Conservation (phyloP, 768 basidiomycete species). For the Mycena latifolia region DNA sequence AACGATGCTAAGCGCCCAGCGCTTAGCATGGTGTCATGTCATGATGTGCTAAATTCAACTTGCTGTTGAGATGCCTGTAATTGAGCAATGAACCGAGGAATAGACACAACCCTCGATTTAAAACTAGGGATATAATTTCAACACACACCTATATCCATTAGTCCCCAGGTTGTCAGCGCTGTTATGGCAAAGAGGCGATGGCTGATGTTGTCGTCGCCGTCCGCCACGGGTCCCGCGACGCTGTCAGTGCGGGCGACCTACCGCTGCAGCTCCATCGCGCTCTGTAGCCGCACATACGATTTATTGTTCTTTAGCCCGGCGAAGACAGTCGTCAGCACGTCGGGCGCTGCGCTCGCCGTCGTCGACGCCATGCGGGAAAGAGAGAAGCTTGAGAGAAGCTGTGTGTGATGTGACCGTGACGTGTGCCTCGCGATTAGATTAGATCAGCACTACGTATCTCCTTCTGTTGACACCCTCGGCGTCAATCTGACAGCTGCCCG, state of each 20-base stretch:
- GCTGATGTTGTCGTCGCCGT: slow-evolving; percentile 70
- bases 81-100: no score
- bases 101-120: no score
- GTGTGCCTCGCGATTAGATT: not conserved
- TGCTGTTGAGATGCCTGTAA: no score
- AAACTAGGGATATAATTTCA: no score
- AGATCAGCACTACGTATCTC: no score
- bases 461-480: no score
- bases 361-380: slow-evolving; percentile 11
- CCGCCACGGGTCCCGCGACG: slow-evolving; percentile 62
- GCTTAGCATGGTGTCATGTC: no score
- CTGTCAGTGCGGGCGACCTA: slow-evolving; percentile 62
- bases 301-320: slow-evolving; percentile 58
- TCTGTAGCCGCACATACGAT: slow-evolving; percentile 64
- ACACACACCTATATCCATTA: slow-evolving; percentile 72
- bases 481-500: no score
- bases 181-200: slow-evolving; percentile 65
- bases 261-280: slow-evolving; percentile 65
- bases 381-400: not conserved
- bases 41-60: no score
- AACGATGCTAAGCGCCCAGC: no score
- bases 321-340: slow-evolving; percentile 62
- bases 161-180: slow-evolving; percentile 73
- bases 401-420: slow-evolving; percentile 5
- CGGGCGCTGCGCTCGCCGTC: slow-evolving; percentile 30